phyloP scores from a whole-genome alignment of 2,329 filamentous ascomycete species.

The Raffaelea arxii region DNA sequence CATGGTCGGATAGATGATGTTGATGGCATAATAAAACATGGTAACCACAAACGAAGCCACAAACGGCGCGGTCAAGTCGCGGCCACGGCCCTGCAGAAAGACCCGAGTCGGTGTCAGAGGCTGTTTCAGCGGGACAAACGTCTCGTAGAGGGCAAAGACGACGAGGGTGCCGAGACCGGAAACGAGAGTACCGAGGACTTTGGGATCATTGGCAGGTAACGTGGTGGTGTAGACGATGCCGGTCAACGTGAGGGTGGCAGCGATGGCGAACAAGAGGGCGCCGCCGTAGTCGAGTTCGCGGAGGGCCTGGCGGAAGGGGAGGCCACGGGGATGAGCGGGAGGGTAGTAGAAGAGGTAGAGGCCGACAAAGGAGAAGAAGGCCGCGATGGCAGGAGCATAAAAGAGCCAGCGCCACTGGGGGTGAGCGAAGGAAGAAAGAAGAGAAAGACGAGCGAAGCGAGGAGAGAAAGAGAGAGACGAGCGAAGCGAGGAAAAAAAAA shows the following conservation, averaged over 20 bases:
- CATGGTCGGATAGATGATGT: conserved; percentile 37
- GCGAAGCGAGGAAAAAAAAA: not conserved
- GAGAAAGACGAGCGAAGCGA: no score
- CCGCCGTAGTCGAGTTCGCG: conserved; percentile 29
- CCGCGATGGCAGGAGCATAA: conserved; percentile 30
- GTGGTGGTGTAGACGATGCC: conserved; percentile 29
- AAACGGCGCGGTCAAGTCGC: conserved; percentile 37
- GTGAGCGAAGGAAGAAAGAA: not conserved
- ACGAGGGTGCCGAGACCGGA: conserved; percentile 24
- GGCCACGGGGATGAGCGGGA: conserved; percentile 21
- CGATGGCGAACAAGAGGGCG: conserved; percentile 24
- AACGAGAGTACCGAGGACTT: conserved; percentile 26
- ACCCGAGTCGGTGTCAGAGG: conserved; percentile 33
- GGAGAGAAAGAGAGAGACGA: no score
- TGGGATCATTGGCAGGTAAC: conserved; percentile 22
- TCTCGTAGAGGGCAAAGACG: conserved; percentile 29
- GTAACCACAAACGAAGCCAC: conserved; percentile 34
- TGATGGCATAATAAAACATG: conserved; percentile 41
- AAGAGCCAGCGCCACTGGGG: conserved; percentile 33
- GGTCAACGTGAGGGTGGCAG: conserved; percentile 25
- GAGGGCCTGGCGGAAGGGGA: conserved; percentile 23
- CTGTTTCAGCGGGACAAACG: conserved; percentile 24
- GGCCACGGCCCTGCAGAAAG: conserved; percentile 32
- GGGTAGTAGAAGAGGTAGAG: conserved; percentile 27
- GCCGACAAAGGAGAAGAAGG: conserved; percentile 32